Conservation (phyloP, 305 asterid species). For the Solanum hybrid region DNA sequence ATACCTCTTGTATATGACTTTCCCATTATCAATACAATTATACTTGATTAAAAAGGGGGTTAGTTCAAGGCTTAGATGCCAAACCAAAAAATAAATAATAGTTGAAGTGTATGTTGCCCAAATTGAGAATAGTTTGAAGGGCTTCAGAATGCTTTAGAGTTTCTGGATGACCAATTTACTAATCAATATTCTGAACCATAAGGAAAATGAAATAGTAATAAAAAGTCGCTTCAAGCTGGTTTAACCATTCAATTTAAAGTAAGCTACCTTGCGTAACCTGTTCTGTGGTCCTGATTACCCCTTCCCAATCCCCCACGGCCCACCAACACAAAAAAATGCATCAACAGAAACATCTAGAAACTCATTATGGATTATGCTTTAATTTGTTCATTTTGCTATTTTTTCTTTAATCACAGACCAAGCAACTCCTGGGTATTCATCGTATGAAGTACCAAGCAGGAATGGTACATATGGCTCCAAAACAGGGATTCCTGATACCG, state of each 20-base stretch:
- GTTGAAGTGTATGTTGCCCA: neutral
- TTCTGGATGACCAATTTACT: neutral
- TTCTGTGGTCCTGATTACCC: neutral
- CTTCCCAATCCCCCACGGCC: neutral
- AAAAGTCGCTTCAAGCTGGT: no score
- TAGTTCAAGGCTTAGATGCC: neutral
- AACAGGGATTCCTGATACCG: slow-evolving; percentile 62
- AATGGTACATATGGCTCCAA: slow-evolving; percentile 37
- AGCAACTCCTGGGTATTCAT: slow-evolving; percentile 54
- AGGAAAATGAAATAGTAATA: neutral
- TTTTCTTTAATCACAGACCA: slow-evolving; percentile 27
- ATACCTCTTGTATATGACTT: neutral
- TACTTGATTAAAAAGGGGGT: neutral
- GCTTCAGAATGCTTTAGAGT: neutral
- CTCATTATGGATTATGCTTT: neutral
- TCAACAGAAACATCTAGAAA: neutral
- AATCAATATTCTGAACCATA: neutral
- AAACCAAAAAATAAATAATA: neutral
- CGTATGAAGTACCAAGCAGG: slow-evolving; percentile 49
- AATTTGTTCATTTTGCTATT: neutral
- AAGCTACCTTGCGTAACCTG: neutral
- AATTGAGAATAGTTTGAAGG: neutral
- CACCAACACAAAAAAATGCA: neutral
- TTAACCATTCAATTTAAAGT: neutral
- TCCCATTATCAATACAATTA: neutral